These are phyloP conservation scores for Phaffomyces thermotolerans DNA, from an alignment of 805 yeast genomes.

Conservation along the genomic window DNA sequence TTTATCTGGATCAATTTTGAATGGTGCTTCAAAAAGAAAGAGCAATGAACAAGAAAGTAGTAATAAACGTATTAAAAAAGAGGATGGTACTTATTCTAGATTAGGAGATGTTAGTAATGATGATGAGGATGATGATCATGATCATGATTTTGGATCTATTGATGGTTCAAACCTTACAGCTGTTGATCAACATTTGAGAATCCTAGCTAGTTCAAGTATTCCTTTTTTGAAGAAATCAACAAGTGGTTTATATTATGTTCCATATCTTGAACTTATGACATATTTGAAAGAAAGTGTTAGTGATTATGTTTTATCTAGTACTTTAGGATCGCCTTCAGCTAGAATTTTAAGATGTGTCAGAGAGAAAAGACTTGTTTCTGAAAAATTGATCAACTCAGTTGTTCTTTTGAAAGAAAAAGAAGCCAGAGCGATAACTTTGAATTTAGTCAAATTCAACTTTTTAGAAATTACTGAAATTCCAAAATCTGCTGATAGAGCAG, in stretches of 20 bases:
- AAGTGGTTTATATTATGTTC: slow-evolving; percentile 55
- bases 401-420: slow-evolving; percentile 74
- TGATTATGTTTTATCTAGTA: slow-evolving; percentile 50
- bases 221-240: slow-evolving; percentile 56
- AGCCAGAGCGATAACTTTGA: slow-evolving; percentile 63
- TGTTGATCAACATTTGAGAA: slow-evolving; percentile 60
- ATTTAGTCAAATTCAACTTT: slow-evolving; percentile 59
- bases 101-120: slow-evolving; percentile 14
- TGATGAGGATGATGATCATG: slow-evolving; percentile 19
- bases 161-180: slow-evolving; percentile 12
- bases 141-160: slow-evolving; percentile 24
- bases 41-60: slow-evolving; percentile 12
- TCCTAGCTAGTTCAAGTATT: slow-evolving; percentile 47
- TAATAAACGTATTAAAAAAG: slow-evolving; percentile 36
- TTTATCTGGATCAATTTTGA: slow-evolving; percentile 38
- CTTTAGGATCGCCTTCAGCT: slow-evolving; percentile 60
- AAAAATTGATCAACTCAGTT: slow-evolving; percentile 66
- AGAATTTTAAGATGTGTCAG: slow-evolving; percentile 75
- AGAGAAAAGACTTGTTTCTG: slow-evolving; percentile 67
- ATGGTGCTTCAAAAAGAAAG: slow-evolving; percentile 31
- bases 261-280: slow-evolving; percentile 45
- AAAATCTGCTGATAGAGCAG: slow-evolving; percentile 83
- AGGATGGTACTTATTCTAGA: slow-evolving; percentile 24
- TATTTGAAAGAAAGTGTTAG: slow-evolving; percentile 41
- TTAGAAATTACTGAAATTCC: slow-evolving; percentile 93